Conservation (phyloP, 164 flowering plant species). For the Magnolia kwangsiensis region DNA sequence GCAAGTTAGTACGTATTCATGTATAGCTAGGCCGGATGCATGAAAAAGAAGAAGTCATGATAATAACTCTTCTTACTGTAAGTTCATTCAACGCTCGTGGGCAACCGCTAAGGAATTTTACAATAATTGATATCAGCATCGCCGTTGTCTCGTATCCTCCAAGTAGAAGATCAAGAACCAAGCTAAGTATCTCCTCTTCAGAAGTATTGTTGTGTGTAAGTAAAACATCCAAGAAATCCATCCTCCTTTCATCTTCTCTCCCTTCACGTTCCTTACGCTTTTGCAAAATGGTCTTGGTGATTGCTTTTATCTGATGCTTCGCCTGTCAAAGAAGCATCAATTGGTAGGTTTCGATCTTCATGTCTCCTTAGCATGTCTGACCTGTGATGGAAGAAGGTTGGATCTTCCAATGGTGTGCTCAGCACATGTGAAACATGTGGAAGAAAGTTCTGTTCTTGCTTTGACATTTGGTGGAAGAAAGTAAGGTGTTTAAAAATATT, state of each 20-base stretch:
- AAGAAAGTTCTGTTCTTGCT: too few species aligned
- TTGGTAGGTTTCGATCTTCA: background rate
- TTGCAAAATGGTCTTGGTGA: background rate
- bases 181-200: conserved; percentile 15
- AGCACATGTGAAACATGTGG: too few species aligned
- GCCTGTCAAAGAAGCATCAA: background rate
- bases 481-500: too few species aligned
- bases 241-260: background rate
- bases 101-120: conserved; percentile 3
- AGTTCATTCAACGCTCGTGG: conserved; percentile 6
- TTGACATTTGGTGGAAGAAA: too few species aligned
- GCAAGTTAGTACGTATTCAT: background rate
- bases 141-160: conserved; percentile 17
- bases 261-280: background rate
- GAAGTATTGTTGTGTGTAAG: background rate
- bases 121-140: conserved; percentile 3
- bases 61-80: background rate
- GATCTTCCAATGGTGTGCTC: background rate
- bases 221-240: conserved; percentile 15
- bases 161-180: conserved; percentile 16
- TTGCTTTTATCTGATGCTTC: background rate
- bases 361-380: background rate
- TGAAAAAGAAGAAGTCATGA: background rate
- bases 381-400: too few species aligned
- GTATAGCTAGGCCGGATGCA: background rate